Base-by-base conservation (phyloP, 2,329 filamentous ascomycete genomes). In the Neofusicoccum umdonicola region DNA sequence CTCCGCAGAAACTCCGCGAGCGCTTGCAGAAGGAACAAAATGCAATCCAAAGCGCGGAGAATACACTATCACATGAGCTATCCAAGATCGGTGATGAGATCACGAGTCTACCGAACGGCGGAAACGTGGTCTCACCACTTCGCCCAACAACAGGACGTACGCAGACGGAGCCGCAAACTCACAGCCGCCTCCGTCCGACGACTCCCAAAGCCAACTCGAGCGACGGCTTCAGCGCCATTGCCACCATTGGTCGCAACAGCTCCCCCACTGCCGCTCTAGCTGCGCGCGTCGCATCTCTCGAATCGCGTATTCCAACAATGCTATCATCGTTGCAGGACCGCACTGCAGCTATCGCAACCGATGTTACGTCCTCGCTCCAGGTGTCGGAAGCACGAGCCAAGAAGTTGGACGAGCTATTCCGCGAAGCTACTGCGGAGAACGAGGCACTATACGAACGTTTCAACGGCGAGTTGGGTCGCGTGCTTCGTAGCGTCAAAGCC, bases 401-500 rank as follows among this genome's bases (percentile, higher is more conserved):
- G 70, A 90, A 90, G 45, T 87, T 97, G 62, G 93, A 97, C 74
- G 91, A 96, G 77, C 81, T 97, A 60, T 96, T 96, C 79, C 90
- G 92, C 68, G 92, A 97, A 73, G 87, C 89, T 15, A 92, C 88
- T 70, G 91, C 92, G 0, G 94, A 98, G 81, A 98, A 97, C 71
- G 93, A 97, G 78, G 86, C 94, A 35, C 82, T 98, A 63, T 97
- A 97, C 76, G 90, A 94, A 69, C 89, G 89, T 66, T 97, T 97
- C 81, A 97, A 97, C 72, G 86, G 88, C n/a, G 94, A 97, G 78
- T 80, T 98, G 54, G 90, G 87, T 70, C 92, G 90, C 80, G 91
- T 97, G 66, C 83, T 93, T 48, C 51, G 56, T 4, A 34, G 44
- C 11, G 90, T 87, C 75, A 91, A 89, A 45, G 86, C 87, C 3